phyloP scores from a whole-genome alignment of 768 basidiomycete species.

The Suillus fuscotomentosus region DNA sequence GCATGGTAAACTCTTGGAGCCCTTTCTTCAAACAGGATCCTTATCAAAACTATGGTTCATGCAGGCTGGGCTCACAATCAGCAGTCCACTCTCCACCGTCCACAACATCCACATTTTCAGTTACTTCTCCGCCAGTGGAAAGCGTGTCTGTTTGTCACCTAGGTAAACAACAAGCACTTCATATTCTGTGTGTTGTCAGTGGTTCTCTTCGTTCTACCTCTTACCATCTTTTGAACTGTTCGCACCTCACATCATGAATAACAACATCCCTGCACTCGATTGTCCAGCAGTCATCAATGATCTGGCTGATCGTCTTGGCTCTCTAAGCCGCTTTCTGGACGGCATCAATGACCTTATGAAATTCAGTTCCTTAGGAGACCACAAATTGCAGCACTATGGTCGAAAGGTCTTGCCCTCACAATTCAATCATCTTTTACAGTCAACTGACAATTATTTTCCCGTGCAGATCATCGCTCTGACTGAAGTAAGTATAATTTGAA shows the following conservation, averaged over 20 bases:
- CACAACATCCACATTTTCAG: not conserved
- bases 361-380: conserved; percentile 14
- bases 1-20: not conserved
- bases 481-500: conserved; percentile 41
- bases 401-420: conserved; percentile 20
- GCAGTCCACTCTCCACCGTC: not conserved
- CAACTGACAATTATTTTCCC: not conserved
- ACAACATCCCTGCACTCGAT: conserved; percentile 14
- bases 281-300: conserved; percentile 28
- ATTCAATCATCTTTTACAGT: conserved; percentile 8
- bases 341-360: conserved; percentile 24
- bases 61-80: not conserved
- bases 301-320: conserved; percentile 27
- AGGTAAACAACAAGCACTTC: conserved; percentile 11
- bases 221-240: conserved; percentile 1
- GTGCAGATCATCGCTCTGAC: conserved; percentile 46
- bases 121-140: not conserved
- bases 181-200: conserved; percentile 13
- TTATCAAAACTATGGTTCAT: not conserved
- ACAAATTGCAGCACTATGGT: conserved; percentile 21
- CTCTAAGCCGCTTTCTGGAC: conserved; percentile 26
- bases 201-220: conserved; percentile 9
- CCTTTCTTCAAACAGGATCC: not conserved
- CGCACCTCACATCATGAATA: not conserved
- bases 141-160: not conserved